A percentile compares a stretch with the other conserved stretches of the same genome.
Evolutionary conservation across 2,329 filamentous ascomycete genomes (phyloP).

Genomic region (Sarocladium brachiariae): DNA sequence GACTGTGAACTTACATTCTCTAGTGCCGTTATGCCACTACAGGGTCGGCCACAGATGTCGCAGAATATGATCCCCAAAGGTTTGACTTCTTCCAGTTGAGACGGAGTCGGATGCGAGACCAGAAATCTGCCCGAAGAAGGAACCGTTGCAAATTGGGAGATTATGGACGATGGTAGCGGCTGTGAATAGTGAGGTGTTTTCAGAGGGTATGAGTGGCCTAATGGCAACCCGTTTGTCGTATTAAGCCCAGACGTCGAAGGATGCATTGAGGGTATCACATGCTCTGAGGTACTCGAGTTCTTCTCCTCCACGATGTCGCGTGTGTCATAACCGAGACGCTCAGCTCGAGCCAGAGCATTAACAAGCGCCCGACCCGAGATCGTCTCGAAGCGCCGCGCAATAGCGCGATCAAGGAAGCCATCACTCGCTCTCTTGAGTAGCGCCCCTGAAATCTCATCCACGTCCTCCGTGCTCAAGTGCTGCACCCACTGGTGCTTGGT

Average conservation of each 20-base stretch:
- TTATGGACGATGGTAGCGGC: not conserved
- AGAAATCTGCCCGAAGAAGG: not conserved
- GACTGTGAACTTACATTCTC: slow-evolving; percentile 22
- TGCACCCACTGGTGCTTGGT: slow-evolving; percentile 34
- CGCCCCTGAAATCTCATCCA: slow-evolving; percentile 37
- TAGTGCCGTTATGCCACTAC: slow-evolving; percentile 23
- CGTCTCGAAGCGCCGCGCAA: slow-evolving; percentile 44
- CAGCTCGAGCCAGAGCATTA: slow-evolving; percentile 49
- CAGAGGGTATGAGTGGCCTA: not conserved
- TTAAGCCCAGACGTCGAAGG: not conserved
- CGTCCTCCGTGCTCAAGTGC: slow-evolving; percentile 31
- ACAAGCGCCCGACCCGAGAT: slow-evolving; percentile 49
- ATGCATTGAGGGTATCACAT: slow-evolving; percentile 27
- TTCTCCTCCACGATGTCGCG: slow-evolving; percentile 41
- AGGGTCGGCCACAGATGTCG: slow-evolving; percentile 26
- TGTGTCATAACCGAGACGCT: slow-evolving; percentile 49
- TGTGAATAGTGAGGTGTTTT: not conserved
- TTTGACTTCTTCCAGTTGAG: not conserved
- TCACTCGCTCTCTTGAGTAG: slow-evolving; percentile 42
- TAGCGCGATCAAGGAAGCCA: slow-evolving; percentile 43
- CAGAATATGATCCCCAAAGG: slow-evolving; percentile 19
- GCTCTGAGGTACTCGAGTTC: slow-evolving; percentile 22
- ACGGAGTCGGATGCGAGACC: not conserved
- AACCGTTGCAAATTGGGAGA: not conserved
- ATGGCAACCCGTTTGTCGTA: not conserved